Conservation (phyloP, 306 rosid species). For the Hippophae tibetana region DNA sequence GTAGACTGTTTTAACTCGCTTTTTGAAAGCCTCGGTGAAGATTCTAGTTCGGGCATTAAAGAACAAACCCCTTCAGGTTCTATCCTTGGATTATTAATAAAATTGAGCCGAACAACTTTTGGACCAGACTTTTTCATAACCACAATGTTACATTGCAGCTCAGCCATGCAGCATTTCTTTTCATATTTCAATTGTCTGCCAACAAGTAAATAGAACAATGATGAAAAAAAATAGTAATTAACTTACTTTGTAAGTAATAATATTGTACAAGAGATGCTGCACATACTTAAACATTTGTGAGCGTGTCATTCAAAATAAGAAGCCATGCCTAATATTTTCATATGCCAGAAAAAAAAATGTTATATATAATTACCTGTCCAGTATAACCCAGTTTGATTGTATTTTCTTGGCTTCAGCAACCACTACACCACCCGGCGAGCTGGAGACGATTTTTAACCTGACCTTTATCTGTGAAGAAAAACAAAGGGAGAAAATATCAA, state of each 20-base stretch:
- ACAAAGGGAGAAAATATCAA: slow-evolving; percentile 7
- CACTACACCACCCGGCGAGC: slow-evolving; percentile 52
- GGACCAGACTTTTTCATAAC: slow-evolving; percentile 56
- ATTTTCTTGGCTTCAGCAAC: slow-evolving; percentile 83
- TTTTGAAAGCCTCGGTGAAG: slow-evolving; percentile 29
- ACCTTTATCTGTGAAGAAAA: slow-evolving; percentile 53
- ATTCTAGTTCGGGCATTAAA: slow-evolving; percentile 25
- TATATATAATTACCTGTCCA: slow-evolving; percentile 64
- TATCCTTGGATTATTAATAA: slow-evolving; percentile 37
- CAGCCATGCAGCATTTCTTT: slow-evolving; percentile 69
- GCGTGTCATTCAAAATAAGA: not conserved
- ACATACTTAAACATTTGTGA: not conserved
- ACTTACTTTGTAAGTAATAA: not conserved
- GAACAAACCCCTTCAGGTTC: slow-evolving; percentile 25
- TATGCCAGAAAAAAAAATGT: slow-evolving; percentile 9
- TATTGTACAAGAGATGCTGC: not conserved
- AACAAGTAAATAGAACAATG: slow-evolving; percentile 17
- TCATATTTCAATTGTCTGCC: slow-evolving; percentile 63
- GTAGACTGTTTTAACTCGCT: slow-evolving; percentile 30
- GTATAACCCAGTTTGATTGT: slow-evolving; percentile 84
- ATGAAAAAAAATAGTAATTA: slow-evolving; percentile 6
- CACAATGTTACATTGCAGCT: slow-evolving; percentile 83
- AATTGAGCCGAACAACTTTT: slow-evolving; percentile 68
- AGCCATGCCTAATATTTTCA: slow-evolving; percentile 6
- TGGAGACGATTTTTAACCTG: slow-evolving; percentile 64